Conservation (phyloP, 768 basidiomycete species). For the Leccinellum luteum region DNA sequence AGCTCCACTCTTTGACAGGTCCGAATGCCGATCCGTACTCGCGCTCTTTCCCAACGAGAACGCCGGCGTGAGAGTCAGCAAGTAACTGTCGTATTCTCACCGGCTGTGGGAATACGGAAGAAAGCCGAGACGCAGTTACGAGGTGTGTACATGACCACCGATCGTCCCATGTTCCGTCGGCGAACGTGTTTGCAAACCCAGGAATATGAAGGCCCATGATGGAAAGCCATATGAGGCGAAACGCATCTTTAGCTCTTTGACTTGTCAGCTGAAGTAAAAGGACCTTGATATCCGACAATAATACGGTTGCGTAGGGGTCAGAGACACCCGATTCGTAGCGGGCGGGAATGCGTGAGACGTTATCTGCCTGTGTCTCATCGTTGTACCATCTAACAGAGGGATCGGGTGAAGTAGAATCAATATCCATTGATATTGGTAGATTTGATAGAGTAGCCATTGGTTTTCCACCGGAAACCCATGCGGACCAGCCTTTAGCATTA, state of each 20-base stretch:
- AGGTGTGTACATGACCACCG: slow-evolving; percentile 59
- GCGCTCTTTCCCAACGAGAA: slow-evolving; percentile 62
- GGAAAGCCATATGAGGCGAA: slow-evolving; percentile 70
- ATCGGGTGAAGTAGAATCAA: slow-evolving; percentile 42
- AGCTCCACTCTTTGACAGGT: slow-evolving; percentile 65
- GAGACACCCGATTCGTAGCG: slow-evolving; percentile 49
- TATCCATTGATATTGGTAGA: slow-evolving; percentile 14
- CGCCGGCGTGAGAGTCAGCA: slow-evolving; percentile 64
- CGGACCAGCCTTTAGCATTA: slow-evolving; percentile 63
- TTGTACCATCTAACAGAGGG: slow-evolving; percentile 67
- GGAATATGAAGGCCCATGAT: slow-evolving; percentile 71
- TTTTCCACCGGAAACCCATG: slow-evolving; percentile 52
- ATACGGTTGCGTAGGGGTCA: slow-evolving; percentile 71
- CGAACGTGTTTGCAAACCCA: slow-evolving; percentile 50
- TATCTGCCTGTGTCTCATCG: slow-evolving; percentile 53
- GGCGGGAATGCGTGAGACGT: slow-evolving; percentile 42
- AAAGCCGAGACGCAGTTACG: slow-evolving; percentile 42
- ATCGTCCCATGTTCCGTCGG: slow-evolving; percentile 56
- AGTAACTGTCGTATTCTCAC: slow-evolving; percentile 33
- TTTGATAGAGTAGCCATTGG: slow-evolving; percentile 26
- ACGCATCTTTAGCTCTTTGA: slow-evolving; percentile 45
- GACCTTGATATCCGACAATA: slow-evolving; percentile 70
- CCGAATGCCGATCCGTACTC: slow-evolving; percentile 62
- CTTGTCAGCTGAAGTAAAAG: slow-evolving; percentile 50
- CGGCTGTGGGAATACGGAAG: slow-evolving; percentile 50